Conservation (phyloP, 331 rosid genomes). For the Pyrus hybrid region DNA sequence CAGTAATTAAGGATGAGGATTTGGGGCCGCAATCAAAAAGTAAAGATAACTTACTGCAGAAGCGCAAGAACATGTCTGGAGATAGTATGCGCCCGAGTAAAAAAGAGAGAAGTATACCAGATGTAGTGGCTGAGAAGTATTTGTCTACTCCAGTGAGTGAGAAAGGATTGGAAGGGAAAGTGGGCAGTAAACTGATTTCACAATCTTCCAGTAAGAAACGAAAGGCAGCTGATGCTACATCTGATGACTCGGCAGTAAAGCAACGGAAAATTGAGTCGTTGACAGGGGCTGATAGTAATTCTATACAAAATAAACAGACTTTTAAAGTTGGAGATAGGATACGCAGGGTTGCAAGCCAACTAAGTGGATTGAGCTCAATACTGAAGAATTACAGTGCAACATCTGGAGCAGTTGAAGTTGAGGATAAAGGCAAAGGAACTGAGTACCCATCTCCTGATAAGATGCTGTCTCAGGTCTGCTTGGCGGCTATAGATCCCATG, state of each 20-base stretch:
- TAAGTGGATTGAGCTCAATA: constrained; percentile 34
- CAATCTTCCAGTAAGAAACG: constrained; percentile 28
- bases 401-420: background rate
- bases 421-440: background rate
- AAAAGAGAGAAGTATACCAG: constrained; percentile 29
- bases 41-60: constrained; percentile 12
- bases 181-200: constrained; percentile 5
- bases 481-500: constrained; percentile 40
- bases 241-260: constrained; percentile 17
- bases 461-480: constrained; percentile 36
- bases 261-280: background rate
- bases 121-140: constrained; percentile 35
- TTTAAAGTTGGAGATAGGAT: constrained; percentile 48
- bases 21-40: constrained; percentile 1
- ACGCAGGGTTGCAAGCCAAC: constrained; percentile 37
- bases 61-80: constrained; percentile 22
- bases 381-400: constrained; percentile 20
- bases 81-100: constrained; percentile 1
- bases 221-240: constrained; percentile 14
- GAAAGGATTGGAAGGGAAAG: constrained; percentile 16
- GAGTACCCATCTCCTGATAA: constrained; percentile 30
- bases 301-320: constrained; percentile 14
- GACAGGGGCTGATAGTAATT: background rate
- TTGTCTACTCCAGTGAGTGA: constrained; percentile 12
- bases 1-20: background rate